Base-by-base conservation (phyloP, 768 basidiomycete species). In the Auricularia auricula-judae region DNA sequence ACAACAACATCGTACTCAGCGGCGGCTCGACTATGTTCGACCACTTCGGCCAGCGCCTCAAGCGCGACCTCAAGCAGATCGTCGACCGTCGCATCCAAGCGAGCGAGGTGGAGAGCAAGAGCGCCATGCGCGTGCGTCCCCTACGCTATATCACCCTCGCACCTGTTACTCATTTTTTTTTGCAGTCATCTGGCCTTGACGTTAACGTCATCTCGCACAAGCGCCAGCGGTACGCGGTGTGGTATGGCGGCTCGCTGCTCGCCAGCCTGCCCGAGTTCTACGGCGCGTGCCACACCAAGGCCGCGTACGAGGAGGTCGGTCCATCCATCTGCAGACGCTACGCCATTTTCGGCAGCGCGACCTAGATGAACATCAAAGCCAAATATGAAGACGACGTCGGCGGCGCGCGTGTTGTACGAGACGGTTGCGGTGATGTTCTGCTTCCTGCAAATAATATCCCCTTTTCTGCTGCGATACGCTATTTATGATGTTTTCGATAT, bases 21-120 rank as follows among this genome's bases (percentile, higher is more conserved):
- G 97, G 97, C 64, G 97, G 97, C 23, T 96, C 93, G 10, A 98
- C 97, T 61, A 98, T 98, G 96, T 98, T 98, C 82, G 92, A 96
- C 70, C 88, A 98, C 79, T 98, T 99, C 72, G 93, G 93, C n/a
- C 87, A 93, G 73, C 86, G 97, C 56, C 83, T 99, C 67, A 95
- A 98, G 79, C 86, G 95, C 53, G 96, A 99, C 72, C 77, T 99
- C 54, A 97, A 93, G 79, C 89, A 91, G 69, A 77, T 99, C 29
- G 96, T 98, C 34, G 95, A 98, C 74, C 87, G 87, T 66, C 80
- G 97, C 66, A 82, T 99, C 66, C 88, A 93, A 67, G 83, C 84
- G 10, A 88, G 87, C 69, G 88, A 84, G 23, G 71, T 82, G 36
- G 82, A 86, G 4, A 90, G 89, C 65, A 93, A 93, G 8, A 86